Base-by-base conservation (phyloP, 306 rosid genomes). In the Hippophae rhamnoides region DNA sequence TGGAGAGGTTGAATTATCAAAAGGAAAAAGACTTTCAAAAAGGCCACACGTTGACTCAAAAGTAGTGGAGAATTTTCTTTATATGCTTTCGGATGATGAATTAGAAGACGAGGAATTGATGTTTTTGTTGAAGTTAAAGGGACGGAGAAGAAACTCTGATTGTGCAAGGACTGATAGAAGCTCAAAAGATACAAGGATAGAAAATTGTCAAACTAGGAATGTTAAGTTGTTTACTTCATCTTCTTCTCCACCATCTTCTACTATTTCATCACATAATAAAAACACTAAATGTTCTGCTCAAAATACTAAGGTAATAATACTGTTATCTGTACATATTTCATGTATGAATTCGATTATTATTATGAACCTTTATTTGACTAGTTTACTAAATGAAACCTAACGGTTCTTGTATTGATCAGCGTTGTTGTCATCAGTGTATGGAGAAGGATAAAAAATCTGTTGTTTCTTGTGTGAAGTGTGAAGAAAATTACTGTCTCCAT, bases 391-490 rank as follows among this genome's bases (percentile, higher is more conserved):
- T 52, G 14, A 23, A 57, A 52, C 41, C 50, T 61, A 42, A 18
- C 61, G 11, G 53, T 62, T 62, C 45, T 67, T 62, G 40, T 64
- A 18, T 48, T 26, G 38, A 53, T 45, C 69, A 84, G 92, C 69
- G 31, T 65, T 64, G 38, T 51, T 89, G 96, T 67, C 94, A 89
- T 61, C 96, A 89, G 67, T 89, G 96, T 72, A 59, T 60, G 84
- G 79, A 74, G 69, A 75, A 67, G 76, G 82, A 69, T 54, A 80
- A 74, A 43, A 53, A 27, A 63, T 47, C 38, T 18, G 68, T 70
- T 52, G 72, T 83, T 52, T 80, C 84, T 47, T 89, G 96, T 72
- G 62, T 72, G 58, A 75, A 67, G 12, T 89, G 96, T 71, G 14
- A 69, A 62, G 48, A 57, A 52, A 83, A 79, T 65, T 89, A 89